phyloP scores from a whole-genome alignment of 305 asterid genomes.

The Lippia alba region DNA sequence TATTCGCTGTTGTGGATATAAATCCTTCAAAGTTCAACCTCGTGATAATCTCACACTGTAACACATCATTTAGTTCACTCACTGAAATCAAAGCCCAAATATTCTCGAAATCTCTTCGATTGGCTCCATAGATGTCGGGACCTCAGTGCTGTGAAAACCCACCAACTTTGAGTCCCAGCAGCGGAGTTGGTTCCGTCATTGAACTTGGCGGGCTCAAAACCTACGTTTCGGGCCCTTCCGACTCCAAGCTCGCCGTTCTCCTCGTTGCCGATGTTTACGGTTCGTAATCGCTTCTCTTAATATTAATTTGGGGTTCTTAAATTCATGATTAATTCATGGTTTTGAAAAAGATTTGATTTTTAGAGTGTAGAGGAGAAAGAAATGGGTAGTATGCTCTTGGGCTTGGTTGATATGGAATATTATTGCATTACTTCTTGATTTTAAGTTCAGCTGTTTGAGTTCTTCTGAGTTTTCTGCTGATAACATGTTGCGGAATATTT shows the following conservation, averaged over 20 bases:
- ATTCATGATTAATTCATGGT: no score
- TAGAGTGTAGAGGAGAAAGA: background rate
- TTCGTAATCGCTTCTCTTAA: background rate
- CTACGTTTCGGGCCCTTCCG: constrained; percentile 51
- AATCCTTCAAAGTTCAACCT: no score
- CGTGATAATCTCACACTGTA: background rate
- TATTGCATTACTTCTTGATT: background rate
- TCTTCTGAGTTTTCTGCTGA: background rate
- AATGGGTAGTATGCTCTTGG: background rate
- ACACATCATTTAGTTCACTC: background rate
- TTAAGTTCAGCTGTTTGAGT: no score
- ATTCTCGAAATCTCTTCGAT: background rate
- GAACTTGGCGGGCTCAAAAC: constrained; percentile 56
- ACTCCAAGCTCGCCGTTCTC: constrained; percentile 54
- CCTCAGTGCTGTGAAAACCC: constrained; percentile 65
- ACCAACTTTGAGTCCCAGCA: constrained; percentile 50
- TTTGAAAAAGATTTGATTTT: background rate
- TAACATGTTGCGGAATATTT: background rate
- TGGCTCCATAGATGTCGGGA: constrained; percentile 45
- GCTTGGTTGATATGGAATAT: background rate
- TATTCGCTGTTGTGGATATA: no score
- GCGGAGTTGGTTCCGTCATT: constrained; percentile 48
- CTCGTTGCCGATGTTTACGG: constrained; percentile 60
- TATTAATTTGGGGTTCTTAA: background rate
- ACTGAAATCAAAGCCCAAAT: background rate